Evolutionary conservation across 139 green algal genomes (phyloP), one percentile per base, ranked within the genome.

Genomic region (Zygnema circumcarinatum): DNA sequence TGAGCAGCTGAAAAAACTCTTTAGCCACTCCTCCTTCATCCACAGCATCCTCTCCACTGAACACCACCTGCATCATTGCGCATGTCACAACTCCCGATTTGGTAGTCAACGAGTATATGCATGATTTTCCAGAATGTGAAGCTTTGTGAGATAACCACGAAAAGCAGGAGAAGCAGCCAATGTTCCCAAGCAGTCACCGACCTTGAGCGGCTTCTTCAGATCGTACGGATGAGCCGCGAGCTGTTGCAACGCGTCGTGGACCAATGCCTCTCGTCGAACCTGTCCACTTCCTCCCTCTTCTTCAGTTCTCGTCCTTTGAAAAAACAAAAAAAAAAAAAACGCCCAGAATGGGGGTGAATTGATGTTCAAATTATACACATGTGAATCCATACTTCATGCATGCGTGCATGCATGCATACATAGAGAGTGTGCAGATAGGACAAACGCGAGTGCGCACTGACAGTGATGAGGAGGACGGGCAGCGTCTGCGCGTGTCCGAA

Each of bases 1-100:
- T 29, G 11, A 98, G 90, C 42, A 98, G 93, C 92, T 96, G 93
- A 92, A 98, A 98, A 74, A 98, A 97, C 92, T 98, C 95, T 89
- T 98, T 98, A 69, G 93, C 85, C 47, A 97, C 91, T 0, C 95
- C 95, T 1, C 95, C 95, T 89, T 97, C 95, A 84, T 98, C 95
- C 20, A 98, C 93, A 1, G 94, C 95, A 88, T 97, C 94, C 91
- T 98, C 95, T 11, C 94, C 94, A 2, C 96, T 84, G 85, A 98
- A 98, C 0, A 90, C 1, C 35, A 95, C 94, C 91, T 96, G 95
- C 47, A 22, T 78, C 54, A 33, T n/a, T n/a, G n/a, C n/a, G n/a
- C n/a, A n/a, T n/a, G n/a, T n/a, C n/a, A n/a, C n/a, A n/a, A n/a
- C n/a, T n/a, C n/a, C n/a, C n/a, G n/a, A n/a, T n/a, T n/a, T n/a